Evolutionary conservation across 2,329 filamentous ascomycete genomes (phyloP).

Genomic region (Sporothrix variecibatus): DNA sequence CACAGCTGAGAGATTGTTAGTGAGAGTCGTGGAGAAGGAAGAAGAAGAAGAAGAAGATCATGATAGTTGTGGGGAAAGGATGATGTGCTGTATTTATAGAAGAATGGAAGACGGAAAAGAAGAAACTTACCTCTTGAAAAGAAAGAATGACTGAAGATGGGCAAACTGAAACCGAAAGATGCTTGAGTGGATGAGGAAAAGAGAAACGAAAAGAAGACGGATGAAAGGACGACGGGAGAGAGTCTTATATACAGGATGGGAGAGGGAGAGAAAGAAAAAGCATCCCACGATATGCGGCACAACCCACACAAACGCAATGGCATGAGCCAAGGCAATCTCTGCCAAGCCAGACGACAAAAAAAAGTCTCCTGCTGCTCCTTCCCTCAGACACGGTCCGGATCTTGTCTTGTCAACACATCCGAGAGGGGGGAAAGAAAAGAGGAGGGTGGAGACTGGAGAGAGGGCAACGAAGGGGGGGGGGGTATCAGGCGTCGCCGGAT

Average conservation of each 20-base stretch:
- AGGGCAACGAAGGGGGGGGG: conserved; percentile 39
- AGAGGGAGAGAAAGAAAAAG: not conserved
- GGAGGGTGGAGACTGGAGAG: conserved; percentile 36
- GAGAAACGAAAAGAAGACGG: conserved; percentile 33
- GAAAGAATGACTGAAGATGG: conserved; percentile 46
- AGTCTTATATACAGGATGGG: conserved; percentile 43
- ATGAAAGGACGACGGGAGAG: conserved; percentile 31
- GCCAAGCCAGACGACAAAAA: conserved; percentile 39
- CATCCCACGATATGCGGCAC: conserved; percentile 15
- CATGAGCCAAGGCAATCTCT: conserved; percentile 35
- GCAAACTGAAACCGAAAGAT: conserved; percentile 36
- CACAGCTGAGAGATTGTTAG: conserved; percentile 44
- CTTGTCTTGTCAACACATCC: conserved; percentile 14
- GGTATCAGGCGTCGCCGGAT: conserved; percentile 37
- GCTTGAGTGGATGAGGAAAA: conserved; percentile 41
- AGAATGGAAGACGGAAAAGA: not conserved
- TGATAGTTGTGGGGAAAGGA: not conserved
- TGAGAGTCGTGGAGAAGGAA: not conserved
- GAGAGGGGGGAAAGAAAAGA: conserved; percentile 35
- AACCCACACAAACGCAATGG: conserved; percentile 28
- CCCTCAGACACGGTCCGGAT: conserved; percentile 30
- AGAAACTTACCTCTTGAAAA: conserved; percentile 47
- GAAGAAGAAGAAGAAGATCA: not conserved
- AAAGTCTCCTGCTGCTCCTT: conserved; percentile 30
- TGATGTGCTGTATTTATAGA: not conserved